Percentiles rank a stretch among this genome's conserved stretches.
Evolutionary conservation across 352 stramenopile genomes (phyloP).

Genomic region (Phytophthora syringae): DNA sequence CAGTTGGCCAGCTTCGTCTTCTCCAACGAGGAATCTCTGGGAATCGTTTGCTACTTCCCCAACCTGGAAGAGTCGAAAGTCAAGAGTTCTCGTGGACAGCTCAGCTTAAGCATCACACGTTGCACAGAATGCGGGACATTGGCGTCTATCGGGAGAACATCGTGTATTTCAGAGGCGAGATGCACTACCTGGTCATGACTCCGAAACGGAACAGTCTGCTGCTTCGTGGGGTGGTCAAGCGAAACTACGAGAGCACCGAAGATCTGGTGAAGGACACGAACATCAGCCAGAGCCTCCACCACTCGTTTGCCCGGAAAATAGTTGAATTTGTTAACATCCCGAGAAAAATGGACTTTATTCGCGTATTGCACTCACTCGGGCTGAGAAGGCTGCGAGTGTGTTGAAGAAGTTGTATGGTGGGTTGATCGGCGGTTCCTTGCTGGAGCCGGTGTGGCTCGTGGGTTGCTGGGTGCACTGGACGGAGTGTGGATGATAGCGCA

Average conservation of each 20-base stretch:
- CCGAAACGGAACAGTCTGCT: slow-evolving; percentile 69
- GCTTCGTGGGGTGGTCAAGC: slow-evolving; percentile 56
- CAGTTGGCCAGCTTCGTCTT: slow-evolving; percentile 70
- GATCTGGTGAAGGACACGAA: slow-evolving; percentile 67
- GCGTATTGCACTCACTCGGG: slow-evolving; percentile 70
- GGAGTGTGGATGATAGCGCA: slow-evolving; percentile 72
- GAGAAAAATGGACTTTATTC: slow-evolving; percentile 52
- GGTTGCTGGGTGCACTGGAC: slow-evolving; percentile 78
- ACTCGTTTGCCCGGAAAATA: slow-evolving; percentile 61
- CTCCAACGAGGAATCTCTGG: slow-evolving; percentile 73
- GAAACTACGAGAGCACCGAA: slow-evolving; percentile 56
- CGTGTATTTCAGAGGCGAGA: slow-evolving; percentile 84
- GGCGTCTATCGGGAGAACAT: slow-evolving; percentile 79
- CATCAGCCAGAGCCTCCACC: slow-evolving; percentile 49
- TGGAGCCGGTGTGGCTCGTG: slow-evolving; percentile 84
- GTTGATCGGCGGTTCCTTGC: slow-evolving; percentile 71
- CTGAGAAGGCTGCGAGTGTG: slow-evolving; percentile 65
- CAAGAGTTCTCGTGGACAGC: slow-evolving; percentile 80
- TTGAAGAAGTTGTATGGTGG: slow-evolving; percentile 80
- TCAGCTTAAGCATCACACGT: slow-evolving; percentile 77
- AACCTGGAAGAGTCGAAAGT: slow-evolving; percentile 70
- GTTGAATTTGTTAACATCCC: slow-evolving; percentile 71
- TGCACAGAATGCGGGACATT: slow-evolving; percentile 62
- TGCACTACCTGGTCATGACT: slow-evolving; percentile 87
- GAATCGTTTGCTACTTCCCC: slow-evolving; percentile 80